These are phyloP conservation scores for Blastocystis sp. DNA, from an alignment of 352 stramenopile species.

Conservation along the genomic window DNA sequence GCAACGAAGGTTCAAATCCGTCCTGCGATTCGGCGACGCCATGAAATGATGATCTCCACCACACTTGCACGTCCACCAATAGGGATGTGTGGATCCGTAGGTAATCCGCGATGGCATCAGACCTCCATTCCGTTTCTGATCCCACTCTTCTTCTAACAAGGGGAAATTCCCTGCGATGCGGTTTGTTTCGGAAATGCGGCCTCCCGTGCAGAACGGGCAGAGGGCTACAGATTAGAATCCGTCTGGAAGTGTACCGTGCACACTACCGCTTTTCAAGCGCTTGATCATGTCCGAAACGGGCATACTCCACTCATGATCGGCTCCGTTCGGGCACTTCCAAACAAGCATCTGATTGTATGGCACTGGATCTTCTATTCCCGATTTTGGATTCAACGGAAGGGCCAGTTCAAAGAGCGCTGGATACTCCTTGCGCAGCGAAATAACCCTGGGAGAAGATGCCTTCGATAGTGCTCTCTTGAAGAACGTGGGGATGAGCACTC, in stretches of 20 bases:
- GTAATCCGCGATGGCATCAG: background rate
- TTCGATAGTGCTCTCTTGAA: no score
- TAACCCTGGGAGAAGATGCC: no score
- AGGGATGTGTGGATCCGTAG: constrained; percentile 7
- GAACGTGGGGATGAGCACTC: no score
- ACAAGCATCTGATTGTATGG: background rate
- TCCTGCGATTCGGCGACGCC: constrained; percentile 35
- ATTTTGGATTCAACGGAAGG: background rate
- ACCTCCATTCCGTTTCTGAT: background rate
- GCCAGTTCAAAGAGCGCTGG: constrained; percentile 8
- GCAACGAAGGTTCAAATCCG: background rate
- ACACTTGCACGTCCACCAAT: constrained; percentile 9
- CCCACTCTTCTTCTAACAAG: constrained; percentile 9
- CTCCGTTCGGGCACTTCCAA: constrained; percentile 39
- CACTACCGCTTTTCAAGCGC: background rate
- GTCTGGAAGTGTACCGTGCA: background rate
- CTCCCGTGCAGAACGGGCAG: constrained; percentile 46
- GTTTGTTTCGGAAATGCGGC: constrained; percentile 25
- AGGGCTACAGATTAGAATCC: background rate
- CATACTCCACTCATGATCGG: constrained; percentile 56
- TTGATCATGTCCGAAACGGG: background rate
- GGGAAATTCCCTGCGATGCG: background rate
- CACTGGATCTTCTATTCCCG: background rate
- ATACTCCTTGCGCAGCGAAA: background rate
- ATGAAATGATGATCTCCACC: background rate